Percentiles rank a stretch among this genome's conserved stretches.
Conservation (phyloP, 768 basidiomycete species). For the Suillus brevipes region DNA sequence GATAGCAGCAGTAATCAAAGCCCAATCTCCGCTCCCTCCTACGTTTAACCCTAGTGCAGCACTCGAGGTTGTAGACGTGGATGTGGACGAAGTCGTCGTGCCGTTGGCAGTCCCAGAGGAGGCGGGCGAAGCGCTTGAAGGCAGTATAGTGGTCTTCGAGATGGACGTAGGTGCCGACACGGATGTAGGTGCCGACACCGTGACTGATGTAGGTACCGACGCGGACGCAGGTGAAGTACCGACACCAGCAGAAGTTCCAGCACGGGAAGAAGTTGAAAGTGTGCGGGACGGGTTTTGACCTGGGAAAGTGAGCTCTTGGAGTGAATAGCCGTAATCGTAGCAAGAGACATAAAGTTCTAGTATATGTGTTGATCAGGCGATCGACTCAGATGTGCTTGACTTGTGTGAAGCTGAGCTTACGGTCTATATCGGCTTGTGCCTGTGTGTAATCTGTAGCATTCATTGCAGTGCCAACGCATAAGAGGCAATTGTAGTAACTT, state of each 20-base stretch:
- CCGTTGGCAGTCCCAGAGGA: neutral
- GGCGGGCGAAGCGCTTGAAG: neutral
- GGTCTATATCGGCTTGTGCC: slow-evolving; percentile 34
- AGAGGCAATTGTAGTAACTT: slow-evolving; percentile 42
- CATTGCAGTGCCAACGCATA: slow-evolving; percentile 35
- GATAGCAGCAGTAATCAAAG: neutral
- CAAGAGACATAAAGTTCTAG: slow-evolving; percentile 29
- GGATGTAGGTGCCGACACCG: too few species aligned
- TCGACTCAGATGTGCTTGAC: neutral
- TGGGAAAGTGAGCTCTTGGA: slow-evolving; percentile 23
- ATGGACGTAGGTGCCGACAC: neutral
- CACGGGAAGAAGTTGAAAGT: neutral
- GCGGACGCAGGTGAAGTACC: neutral
- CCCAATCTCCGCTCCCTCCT: neutral
- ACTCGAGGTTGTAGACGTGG: neutral
- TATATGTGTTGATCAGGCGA: neutral
- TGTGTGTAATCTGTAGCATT: slow-evolving; percentile 28
- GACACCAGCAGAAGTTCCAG: neutral
- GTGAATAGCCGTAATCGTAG: slow-evolving; percentile 25
- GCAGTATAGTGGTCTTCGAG: neutral
- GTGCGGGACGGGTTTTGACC: slow-evolving; percentile 23
- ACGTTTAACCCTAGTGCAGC: neutral
- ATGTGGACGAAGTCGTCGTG: neutral
- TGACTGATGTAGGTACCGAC: too few species aligned
- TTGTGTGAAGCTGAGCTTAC: slow-evolving; percentile 24